Conservation (phyloP, 1,284 basidiomycete species). For the Fistulinella staudtii region DNA sequence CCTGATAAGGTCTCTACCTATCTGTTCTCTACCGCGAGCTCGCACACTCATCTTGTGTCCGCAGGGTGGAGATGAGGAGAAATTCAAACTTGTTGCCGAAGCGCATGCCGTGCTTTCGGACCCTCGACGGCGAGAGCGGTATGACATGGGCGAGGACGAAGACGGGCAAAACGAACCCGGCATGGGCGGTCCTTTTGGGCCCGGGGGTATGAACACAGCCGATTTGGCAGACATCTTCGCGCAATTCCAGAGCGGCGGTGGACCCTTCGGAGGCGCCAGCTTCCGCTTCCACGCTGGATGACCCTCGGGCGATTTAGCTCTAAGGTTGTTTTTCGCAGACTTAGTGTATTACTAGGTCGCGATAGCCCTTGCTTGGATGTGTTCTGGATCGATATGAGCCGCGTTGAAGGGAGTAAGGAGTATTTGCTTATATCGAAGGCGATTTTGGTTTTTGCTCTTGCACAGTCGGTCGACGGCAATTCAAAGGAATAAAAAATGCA, state of each 20-base stretch:
- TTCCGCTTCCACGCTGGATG: conserved; percentile 26
- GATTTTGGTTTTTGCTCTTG: too few species aligned
- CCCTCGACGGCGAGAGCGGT: conserved; percentile 60
- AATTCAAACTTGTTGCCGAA: conserved; percentile 80
- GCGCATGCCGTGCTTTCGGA: conserved; percentile 77
- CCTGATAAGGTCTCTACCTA: conserved; percentile 65
- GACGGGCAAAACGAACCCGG: conserved; percentile 49
- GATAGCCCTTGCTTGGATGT: too few species aligned
- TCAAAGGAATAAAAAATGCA: too few species aligned
- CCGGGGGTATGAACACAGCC: conserved; percentile 36
- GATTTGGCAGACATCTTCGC: conserved; percentile 65
- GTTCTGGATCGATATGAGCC: too few species aligned
- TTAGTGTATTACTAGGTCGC: conserved; percentile 4
- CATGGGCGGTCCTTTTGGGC: conserved; percentile 44
- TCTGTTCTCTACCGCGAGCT: conserved; percentile 1
- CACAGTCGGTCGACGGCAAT: too few species aligned
- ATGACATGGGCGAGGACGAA: conserved; percentile 76
- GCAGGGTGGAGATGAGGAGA: conserved; percentile 76
- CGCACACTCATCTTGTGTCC: conserved; percentile 3
- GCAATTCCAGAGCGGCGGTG: conserved; percentile 50
- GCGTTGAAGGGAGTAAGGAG: too few species aligned
- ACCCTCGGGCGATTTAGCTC: conserved; percentile 18
- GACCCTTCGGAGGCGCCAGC: conserved; percentile 20
- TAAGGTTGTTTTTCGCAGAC: conserved; percentile 1
- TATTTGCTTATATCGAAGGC: too few species aligned